Conservation (phyloP, 179 eudicot species). For the Drosera spatulata region DNA sequence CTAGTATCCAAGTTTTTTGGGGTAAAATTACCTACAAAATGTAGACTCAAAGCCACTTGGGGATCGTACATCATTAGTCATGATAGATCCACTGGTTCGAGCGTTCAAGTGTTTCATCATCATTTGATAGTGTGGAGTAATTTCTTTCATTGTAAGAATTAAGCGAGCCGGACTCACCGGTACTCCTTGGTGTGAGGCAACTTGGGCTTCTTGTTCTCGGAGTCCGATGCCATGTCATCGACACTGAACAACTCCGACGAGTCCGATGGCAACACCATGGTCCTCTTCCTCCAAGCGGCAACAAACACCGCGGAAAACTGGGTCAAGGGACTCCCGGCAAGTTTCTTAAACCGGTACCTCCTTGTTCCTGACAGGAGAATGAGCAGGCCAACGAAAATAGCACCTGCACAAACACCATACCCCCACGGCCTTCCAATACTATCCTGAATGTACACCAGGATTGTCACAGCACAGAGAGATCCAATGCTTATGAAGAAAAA, state of each 20-base stretch:
- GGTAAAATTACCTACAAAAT: too few species aligned
- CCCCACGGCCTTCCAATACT: too few species aligned
- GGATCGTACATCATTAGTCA: too few species aligned
- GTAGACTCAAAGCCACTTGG: too few species aligned
- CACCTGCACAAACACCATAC: conserved; percentile 5
- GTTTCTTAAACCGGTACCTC: conserved; percentile 78
- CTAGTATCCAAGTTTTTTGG: too few species aligned
- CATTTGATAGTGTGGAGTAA: too few species aligned
- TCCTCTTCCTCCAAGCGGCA: conserved; percentile 65
- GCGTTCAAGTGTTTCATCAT: too few species aligned
- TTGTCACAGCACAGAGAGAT: too few species aligned
- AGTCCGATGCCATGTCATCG: conserved; percentile 19
- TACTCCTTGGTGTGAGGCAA: conserved; percentile 70
- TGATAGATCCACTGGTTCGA: too few species aligned
- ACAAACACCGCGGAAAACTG: conserved; percentile 68
- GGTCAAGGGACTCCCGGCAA: conserved; percentile 79
- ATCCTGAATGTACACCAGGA: too few species aligned
- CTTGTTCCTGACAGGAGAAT: conserved; percentile 56
- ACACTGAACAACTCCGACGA: conserved; percentile 36
- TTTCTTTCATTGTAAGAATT: too few species aligned
- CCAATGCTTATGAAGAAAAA: conserved; percentile 62
- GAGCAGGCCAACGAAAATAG: conserved; percentile 37
- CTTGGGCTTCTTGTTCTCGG: conserved; percentile 28
- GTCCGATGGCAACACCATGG: conserved; percentile 50
- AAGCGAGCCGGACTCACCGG: conserved; percentile 27